Conservation (phyloP, 129 eudicot species). For the Centaurea solstitialis region DNA sequence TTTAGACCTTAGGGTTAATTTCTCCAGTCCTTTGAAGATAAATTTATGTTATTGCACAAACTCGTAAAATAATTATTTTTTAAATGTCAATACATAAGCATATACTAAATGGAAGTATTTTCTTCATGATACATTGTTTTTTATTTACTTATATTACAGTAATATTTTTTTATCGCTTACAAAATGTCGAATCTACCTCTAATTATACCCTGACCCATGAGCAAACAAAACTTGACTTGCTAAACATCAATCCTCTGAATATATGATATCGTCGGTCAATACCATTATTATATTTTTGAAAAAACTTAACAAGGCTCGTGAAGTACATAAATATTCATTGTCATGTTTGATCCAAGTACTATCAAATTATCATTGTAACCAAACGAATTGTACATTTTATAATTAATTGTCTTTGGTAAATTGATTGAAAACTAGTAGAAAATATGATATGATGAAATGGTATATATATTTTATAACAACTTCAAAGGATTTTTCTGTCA, state of each 20-base stretch:
- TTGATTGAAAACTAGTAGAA: neutral
- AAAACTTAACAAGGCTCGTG: neutral
- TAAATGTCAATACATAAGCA: neutral
- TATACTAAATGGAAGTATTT: neutral
- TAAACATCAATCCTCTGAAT: neutral
- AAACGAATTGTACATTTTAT: neutral
- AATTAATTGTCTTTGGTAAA: neutral
- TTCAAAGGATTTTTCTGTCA: too few relatives aligned
- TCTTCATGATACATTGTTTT: neutral
- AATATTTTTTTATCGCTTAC: neutral
- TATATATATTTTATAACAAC: too few relatives aligned
- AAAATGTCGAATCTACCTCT: neutral
- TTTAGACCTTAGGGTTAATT: neutral
- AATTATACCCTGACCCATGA: neutral
- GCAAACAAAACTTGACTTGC: neutral
- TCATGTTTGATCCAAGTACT: neutral
- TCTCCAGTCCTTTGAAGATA: neutral
- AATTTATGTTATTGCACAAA: neutral
- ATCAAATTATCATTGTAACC: neutral
- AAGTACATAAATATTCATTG: neutral
- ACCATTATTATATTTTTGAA: neutral
- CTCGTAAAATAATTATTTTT: too few relatives aligned
- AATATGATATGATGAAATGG: neutral
- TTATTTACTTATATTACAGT: too few relatives aligned
- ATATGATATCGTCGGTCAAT: neutral